Percentiles rank a stretch among this genome's conserved stretches.
These are phyloP conservation scores for Macrocybe gigantea DNA, from an alignment of 768 basidiomycete species.

Conservation along the genomic window DNA sequence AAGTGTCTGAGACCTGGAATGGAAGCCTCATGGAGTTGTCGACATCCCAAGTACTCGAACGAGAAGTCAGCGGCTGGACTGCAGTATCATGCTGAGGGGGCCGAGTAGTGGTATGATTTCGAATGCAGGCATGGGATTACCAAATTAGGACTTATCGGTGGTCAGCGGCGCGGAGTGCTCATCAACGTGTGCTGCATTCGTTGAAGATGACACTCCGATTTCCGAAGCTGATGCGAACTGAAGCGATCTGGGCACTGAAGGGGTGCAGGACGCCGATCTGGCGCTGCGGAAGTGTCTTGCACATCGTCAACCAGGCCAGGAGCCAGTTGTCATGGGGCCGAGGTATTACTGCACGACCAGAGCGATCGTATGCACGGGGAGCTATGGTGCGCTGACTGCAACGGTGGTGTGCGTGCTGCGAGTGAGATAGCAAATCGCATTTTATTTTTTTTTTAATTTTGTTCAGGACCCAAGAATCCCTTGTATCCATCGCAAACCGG, in stretches of 20 bases:
- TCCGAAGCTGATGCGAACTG: too few species aligned
- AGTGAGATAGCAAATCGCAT: not conserved
- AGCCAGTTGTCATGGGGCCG: constrained; percentile 52
- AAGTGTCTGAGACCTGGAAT: too few species aligned
- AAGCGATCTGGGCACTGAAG: constrained; percentile 67
- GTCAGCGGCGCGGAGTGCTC: too few species aligned
- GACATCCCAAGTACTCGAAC: too few species aligned
- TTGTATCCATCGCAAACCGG: constrained; percentile 42
- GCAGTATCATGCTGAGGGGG: too few species aligned
- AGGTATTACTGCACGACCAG: constrained; percentile 56
- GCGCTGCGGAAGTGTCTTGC: constrained; percentile 48
- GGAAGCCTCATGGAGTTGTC: too few species aligned
- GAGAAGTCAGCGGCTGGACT: too few species aligned
- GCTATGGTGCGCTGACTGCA: constrained; percentile 38
- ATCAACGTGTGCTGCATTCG: too few species aligned
- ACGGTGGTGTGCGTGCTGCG: constrained; percentile 3
- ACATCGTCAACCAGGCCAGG: constrained; percentile 10
- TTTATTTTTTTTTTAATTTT: not conserved
- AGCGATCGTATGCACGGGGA: constrained; percentile 56
- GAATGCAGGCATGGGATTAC: too few species aligned
- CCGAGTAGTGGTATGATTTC: too few species aligned
- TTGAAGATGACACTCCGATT: too few species aligned
- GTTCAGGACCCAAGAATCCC: constrained; percentile 46
- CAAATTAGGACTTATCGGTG: too few species aligned
- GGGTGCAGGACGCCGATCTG: constrained; percentile 57